phyloP scores from a whole-genome alignment of 306 rosid species.

The Lathyrus sativus region DNA sequence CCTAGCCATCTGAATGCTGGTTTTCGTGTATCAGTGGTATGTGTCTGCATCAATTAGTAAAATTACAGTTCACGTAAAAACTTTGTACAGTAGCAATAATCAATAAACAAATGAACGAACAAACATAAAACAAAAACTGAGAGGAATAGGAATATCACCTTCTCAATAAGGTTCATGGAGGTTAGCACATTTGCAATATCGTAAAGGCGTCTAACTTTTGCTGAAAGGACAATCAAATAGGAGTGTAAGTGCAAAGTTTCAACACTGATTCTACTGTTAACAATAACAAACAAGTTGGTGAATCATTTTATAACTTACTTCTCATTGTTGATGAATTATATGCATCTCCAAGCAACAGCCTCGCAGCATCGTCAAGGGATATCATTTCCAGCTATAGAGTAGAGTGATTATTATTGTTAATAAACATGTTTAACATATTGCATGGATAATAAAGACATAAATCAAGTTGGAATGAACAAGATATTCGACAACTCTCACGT shows the following conservation, averaged over 20 bases:
- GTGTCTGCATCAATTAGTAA: conserved; percentile 59
- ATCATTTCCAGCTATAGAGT: conserved; percentile 58
- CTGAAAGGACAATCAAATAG: conserved; percentile 51
- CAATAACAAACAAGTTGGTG: background rate
- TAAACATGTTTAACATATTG: background rate
- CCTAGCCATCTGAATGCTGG: conserved; percentile 96
- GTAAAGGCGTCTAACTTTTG: conserved; percentile 91
- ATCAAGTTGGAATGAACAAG: background rate
- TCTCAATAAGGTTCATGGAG: conserved; percentile 84
- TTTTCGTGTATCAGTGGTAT: conserved; percentile 69
- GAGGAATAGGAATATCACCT: conserved; percentile 52
- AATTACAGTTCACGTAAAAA: too few relatives aligned
- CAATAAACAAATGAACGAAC: background rate
- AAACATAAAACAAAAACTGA: background rate
- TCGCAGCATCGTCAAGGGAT: conserved; percentile 96
- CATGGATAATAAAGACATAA: background rate
- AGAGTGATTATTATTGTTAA: conserved; percentile 23
- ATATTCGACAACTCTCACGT: conserved; percentile 51
- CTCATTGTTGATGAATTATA: conserved; percentile 74
- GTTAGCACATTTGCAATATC: conserved; percentile 93
- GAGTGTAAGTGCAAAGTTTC: conserved; percentile 23
- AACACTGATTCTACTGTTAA: conserved; percentile 1
- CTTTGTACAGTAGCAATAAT: background rate
- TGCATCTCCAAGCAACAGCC: conserved; percentile 78
- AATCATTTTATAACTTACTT: conserved; percentile 49